Base-by-base conservation (phyloP, 2,329 filamentous ascomycete genomes). In the Thermothelomyces thermophilus region DNA sequence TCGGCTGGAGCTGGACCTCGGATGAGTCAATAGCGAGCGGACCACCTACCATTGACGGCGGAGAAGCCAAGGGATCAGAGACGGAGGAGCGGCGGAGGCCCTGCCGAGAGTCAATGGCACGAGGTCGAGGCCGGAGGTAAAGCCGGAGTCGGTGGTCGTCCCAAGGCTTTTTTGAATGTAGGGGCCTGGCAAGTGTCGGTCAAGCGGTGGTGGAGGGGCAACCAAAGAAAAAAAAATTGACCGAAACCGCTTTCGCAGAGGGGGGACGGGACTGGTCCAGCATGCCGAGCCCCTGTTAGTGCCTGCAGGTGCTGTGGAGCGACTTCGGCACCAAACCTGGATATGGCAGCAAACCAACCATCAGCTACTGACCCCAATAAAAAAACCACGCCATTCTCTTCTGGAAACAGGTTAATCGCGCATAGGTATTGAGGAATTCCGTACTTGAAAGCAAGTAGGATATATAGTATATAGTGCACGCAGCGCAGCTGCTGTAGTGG, bases 161-260 rank as follows among this genome's bases (percentile, higher is more conserved):
- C 48, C 50, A 39, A 39, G 45, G 34, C 30, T 45, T 50, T 51
- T 45, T 42, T 46, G 16, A 36, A 46, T 48, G 46, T 48, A 22
- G 54, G 45, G 43, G 39, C 39, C 48, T 41, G 41, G 48, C 41
- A 47, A 56, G 45, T 44, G 51, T 58, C 53, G 45, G 50, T 52
- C 50, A 45, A 43, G 50, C 47, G 53, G 51, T 58, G 57, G 59
- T 58, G 57, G 59, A 60, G 59, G 59, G 59, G 58, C 55, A 59
- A 24, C 44, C 46, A 40, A 45, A 39, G 42, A 48, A 58, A 58
- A 56, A 58, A 60, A 60, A 58, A 48, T 56, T 44, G 46, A 40
- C 58, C 59, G 59, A 61, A 59, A 58, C 53, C 59, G 59, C 57
- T 57, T n/a, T 43, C 45, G 41, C 50, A 49, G 53, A 35, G 13